Conservation (phyloP, 805 yeast genomes). For the Candida chilensis region DNA sequence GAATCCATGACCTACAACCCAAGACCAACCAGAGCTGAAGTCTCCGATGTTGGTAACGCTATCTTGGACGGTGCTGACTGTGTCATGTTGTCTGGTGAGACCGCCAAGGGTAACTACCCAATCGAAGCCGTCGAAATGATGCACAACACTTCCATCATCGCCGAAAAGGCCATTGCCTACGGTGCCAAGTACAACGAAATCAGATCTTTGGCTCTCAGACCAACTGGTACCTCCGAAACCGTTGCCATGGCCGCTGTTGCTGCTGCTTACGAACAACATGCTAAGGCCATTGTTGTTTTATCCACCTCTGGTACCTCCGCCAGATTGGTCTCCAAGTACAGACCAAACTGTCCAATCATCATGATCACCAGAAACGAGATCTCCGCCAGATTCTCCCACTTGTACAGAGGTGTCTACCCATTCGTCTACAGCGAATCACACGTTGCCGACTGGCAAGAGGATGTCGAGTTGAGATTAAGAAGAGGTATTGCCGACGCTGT, state of each 20-base stretch:
- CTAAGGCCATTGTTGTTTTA: slow-evolving; percentile 93
- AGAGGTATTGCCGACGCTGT: slow-evolving; percentile 89
- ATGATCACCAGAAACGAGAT: slow-evolving; percentile 95
- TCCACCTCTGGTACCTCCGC: slow-evolving; percentile 95
- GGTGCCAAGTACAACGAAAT: slow-evolving; percentile 77
- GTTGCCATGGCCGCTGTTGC: slow-evolving; percentile 95
- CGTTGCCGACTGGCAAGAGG: slow-evolving; percentile 87
- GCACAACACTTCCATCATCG: slow-evolving; percentile 95
- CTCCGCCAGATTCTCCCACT: slow-evolving; percentile 92
- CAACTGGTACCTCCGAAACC: slow-evolving; percentile 92
- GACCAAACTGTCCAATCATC: slow-evolving; percentile 95
- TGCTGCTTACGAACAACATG: slow-evolving; percentile 92
- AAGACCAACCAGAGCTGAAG: slow-evolving; percentile 99
- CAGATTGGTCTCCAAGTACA: slow-evolving; percentile 93
- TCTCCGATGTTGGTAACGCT: slow-evolving; percentile 98
- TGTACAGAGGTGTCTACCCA: slow-evolving; percentile 98
- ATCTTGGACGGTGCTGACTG: slow-evolving; percentile 99
- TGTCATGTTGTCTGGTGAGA: slow-evolving; percentile 99
- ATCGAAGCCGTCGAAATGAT: slow-evolving; percentile 95
- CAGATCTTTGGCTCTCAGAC: slow-evolving; percentile 76
- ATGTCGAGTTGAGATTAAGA: slow-evolving; percentile 90
- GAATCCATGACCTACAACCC: slow-evolving; percentile 99
- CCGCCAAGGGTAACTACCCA: slow-evolving; percentile 99
- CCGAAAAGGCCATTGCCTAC: slow-evolving; percentile 95
- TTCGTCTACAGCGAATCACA: slow-evolving; percentile 65